phyloP scores from a whole-genome alignment of 768 basidiomycete genomes.

The Termitomyces sp. region DNA sequence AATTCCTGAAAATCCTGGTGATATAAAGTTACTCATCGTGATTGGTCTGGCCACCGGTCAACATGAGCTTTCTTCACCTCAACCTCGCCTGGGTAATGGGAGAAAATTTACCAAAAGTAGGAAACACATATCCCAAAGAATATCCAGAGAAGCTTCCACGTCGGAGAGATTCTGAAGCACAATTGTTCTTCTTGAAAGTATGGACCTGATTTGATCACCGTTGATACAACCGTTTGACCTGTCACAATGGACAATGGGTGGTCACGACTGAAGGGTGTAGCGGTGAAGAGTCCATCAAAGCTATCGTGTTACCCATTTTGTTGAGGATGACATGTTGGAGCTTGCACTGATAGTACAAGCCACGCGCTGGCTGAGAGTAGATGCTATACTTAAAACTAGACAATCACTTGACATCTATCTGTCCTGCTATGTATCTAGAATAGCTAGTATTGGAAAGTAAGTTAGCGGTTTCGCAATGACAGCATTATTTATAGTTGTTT shows the following conservation, averaged over 20 bases:
- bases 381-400: no score
- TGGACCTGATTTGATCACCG: background rate
- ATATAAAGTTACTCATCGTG: background rate
- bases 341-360: no score
- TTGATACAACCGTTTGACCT: no score
- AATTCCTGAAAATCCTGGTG: no score
- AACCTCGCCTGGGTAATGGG: background rate
- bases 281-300: no score
- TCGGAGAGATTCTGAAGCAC: background rate
- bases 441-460: background rate
- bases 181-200: background rate
- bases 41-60: background rate
- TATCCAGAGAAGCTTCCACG: background rate
- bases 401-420: background rate
- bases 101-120: background rate
- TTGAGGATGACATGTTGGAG: background rate
- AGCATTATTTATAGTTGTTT: constrained; percentile 5
- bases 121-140: no score
- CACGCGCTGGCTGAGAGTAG: background rate
- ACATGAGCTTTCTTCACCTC: background rate
- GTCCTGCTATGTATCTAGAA: no score
- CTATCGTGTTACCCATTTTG: no score
- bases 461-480: background rate
- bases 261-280: no score
- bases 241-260: no score